Conservation (phyloP, 2,329 filamentous ascomycete species). For the Sclerotinia nivalis region DNA sequence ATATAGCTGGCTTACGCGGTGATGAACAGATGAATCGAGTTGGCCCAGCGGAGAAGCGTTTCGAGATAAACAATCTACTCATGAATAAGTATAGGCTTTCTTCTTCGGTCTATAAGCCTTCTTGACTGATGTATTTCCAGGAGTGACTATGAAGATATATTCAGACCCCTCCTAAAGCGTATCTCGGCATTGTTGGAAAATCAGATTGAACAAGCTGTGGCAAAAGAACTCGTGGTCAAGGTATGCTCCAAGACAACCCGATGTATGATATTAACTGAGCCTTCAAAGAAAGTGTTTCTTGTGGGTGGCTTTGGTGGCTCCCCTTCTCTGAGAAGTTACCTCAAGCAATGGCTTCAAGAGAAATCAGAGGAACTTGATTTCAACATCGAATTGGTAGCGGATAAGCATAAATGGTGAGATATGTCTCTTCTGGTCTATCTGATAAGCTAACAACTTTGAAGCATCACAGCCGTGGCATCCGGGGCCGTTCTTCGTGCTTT, state of each 20-base stretch:
- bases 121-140: conserved; percentile 7
- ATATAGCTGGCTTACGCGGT: conserved; percentile 25
- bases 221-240: conserved; percentile 24
- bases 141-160: conserved; percentile 31
- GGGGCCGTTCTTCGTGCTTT: conserved; percentile 30
- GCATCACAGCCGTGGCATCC: conserved; percentile 29
- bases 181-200: conserved; percentile 20
- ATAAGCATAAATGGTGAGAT: conserved; percentile 23
- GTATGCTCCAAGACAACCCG: not conserved
- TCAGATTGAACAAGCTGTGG: conserved; percentile 25
- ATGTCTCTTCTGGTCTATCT: not conserved
- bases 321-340: conserved; percentile 28
- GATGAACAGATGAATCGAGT: conserved; percentile 21
- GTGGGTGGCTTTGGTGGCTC: conserved; percentile 35
- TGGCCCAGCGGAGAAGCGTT: conserved; percentile 25
- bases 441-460: not conserved
- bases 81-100: conserved; percentile 22
- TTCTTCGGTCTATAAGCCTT: not conserved
- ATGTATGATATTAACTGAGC: not conserved
- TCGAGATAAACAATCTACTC: conserved; percentile 24
- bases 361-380: not conserved
- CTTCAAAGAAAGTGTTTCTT: conserved; percentile 32
- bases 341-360: conserved; percentile 22
- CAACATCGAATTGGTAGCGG: conserved; percentile 22
- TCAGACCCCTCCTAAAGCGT: conserved; percentile 25